phyloP scores from a whole-genome alignment of 352 stramenopile genomes.

The Globisporangium yorkense region DNA sequence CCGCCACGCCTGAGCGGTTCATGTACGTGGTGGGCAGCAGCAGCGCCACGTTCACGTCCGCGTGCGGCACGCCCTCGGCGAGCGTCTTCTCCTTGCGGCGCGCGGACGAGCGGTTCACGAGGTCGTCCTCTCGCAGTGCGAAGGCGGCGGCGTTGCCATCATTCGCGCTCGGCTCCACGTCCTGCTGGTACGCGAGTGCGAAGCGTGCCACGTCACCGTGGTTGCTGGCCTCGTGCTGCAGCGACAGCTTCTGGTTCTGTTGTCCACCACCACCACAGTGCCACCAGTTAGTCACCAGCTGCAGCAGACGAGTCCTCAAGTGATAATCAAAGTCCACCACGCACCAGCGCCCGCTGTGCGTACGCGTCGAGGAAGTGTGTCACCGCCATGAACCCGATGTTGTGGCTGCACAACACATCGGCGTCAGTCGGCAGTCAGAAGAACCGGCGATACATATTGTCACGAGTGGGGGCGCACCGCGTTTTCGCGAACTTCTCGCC shows the following conservation, averaged over 20 bases:
- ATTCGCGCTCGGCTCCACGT: slow-evolving; percentile 18
- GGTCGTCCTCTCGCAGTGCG: slow-evolving; percentile 50
- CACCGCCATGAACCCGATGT: slow-evolving; percentile 65
- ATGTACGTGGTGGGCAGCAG: slow-evolving; percentile 80
- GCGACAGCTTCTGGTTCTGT: slow-evolving; percentile 36
- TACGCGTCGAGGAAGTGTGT: slow-evolving; percentile 69
- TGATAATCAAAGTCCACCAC: not conserved
- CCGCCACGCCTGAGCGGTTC: slow-evolving; percentile 76
- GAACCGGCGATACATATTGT: not conserved
- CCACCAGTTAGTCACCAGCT: no score
- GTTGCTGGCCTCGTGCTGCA: slow-evolving; percentile 49
- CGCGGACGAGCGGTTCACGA: slow-evolving; percentile 71
- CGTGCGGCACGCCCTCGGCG: slow-evolving; percentile 65
- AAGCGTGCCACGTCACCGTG: slow-evolving; percentile 68
- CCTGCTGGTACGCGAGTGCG: slow-evolving; percentile 55
- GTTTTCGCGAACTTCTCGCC: slow-evolving; percentile 79
- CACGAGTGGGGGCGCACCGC: slow-evolving; percentile 23
- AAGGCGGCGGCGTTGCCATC: slow-evolving; percentile 7
- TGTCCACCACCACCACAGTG: not conserved
- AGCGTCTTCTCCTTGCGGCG: slow-evolving; percentile 72
- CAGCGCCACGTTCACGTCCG: slow-evolving; percentile 67
- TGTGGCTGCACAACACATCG: slow-evolving; percentile 40
- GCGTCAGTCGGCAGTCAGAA: not conserved
- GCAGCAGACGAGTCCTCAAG: not conserved
- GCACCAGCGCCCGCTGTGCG: slow-evolving; percentile 50